Percentiles rank a stretch among this genome's conserved stretches.
phyloP scores from a whole-genome alignment of 1,139 yeast species.

The Wickerhamomyces sp. region DNA sequence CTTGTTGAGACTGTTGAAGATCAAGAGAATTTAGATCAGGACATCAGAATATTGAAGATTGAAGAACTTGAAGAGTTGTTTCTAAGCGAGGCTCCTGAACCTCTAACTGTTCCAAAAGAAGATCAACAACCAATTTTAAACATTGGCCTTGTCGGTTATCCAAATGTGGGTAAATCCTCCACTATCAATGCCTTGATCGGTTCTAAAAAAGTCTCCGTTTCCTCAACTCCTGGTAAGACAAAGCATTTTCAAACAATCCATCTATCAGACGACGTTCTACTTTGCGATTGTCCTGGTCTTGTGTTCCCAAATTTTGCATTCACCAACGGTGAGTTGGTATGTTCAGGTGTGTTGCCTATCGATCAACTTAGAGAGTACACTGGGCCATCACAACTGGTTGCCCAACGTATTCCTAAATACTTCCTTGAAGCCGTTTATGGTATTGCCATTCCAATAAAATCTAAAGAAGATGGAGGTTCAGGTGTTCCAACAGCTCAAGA shows the following conservation, averaged over 20 bases:
- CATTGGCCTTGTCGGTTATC: slow-evolving; percentile 95
- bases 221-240: slow-evolving; percentile 98
- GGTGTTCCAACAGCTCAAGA: slow-evolving; percentile 90
- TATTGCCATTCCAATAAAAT: slow-evolving; percentile 74
- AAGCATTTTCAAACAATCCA: slow-evolving; percentile 97
- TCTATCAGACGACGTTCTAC: slow-evolving; percentile 72
- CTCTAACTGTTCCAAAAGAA: slow-evolving; percentile 50
- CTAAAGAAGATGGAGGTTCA: slow-evolving; percentile 81
- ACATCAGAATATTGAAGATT: slow-evolving; percentile 69
- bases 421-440: slow-evolving; percentile 91
- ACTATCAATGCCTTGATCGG: slow-evolving; percentile 95
- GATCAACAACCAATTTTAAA: slow-evolving; percentile 61
- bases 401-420: slow-evolving; percentile 84
- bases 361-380: slow-evolving; percentile 93
- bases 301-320: slow-evolving; percentile 98
- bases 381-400: slow-evolving; percentile 85
- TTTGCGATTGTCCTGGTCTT: slow-evolving; percentile 99
- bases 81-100: slow-evolving; percentile 72
- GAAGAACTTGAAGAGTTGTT: slow-evolving; percentile 82
- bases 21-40: slow-evolving; percentile 35
- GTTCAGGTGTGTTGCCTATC: slow-evolving; percentile 96
- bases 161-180: slow-evolving; percentile 92
- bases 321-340: slow-evolving; percentile 93
- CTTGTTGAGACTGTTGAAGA: slow-evolving; percentile 25
- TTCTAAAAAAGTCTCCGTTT: slow-evolving; percentile 93